These are phyloP conservation scores for Tricholoma sp. DNA, from an alignment of 768 basidiomycete species.

Conservation along the genomic window DNA sequence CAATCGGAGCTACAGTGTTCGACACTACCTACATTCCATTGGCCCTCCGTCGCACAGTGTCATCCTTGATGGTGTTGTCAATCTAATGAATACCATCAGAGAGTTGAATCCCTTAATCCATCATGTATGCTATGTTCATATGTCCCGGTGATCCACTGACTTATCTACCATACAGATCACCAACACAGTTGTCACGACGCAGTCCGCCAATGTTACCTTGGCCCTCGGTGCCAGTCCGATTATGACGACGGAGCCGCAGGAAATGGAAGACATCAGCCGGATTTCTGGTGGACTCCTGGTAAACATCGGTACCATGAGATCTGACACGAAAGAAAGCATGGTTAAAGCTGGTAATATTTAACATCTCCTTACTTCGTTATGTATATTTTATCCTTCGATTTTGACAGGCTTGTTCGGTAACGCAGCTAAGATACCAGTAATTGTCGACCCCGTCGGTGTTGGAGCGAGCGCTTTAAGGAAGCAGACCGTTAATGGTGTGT, in stretches of 20 bases:
- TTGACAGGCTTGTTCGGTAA: slow-evolving; percentile 53
- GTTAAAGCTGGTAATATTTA: slow-evolving; percentile 53
- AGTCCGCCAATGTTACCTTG: slow-evolving; percentile 87
- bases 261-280: slow-evolving; percentile 74
- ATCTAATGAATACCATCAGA: slow-evolving; percentile 49
- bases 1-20: slow-evolving; percentile 8
- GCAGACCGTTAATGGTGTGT: slow-evolving; percentile 32
- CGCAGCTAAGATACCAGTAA: slow-evolving; percentile 61
- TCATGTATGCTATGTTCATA: slow-evolving; percentile 41
- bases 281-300: slow-evolving; percentile 69
- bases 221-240: slow-evolving; percentile 88
- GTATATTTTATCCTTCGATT: background rate
- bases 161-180: slow-evolving; percentile 58
- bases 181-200: slow-evolving; percentile 82
- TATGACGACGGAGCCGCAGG: slow-evolving; percentile 82
- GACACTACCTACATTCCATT: background rate
- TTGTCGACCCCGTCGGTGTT: slow-evolving; percentile 91
- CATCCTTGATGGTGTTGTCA: slow-evolving; percentile 39
- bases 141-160: background rate
- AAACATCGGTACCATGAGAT: slow-evolving; percentile 78
- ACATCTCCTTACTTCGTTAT: background rate
- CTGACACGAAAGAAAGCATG: slow-evolving; percentile 66
- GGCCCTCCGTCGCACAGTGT: background rate
- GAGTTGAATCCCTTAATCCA: slow-evolving; percentile 69
- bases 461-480: slow-evolving; percentile 77